Evolutionary conservation across 305 asterid species (phyloP), one percentile per base, ranked within the genome.

Genomic region (Fraxinus greggii): DNA sequence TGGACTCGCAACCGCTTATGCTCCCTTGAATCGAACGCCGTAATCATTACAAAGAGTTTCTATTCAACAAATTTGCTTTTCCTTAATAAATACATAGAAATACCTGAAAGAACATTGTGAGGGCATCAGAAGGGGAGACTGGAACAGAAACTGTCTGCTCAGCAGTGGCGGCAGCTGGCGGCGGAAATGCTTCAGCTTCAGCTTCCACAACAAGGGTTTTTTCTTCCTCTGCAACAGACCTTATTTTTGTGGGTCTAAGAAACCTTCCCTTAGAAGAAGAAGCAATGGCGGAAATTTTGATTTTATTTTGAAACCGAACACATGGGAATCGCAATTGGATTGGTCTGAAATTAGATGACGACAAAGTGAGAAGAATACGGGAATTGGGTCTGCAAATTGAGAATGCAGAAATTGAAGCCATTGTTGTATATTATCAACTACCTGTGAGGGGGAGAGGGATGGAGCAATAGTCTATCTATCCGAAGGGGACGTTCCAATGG

Each of bases 41-140:
- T 19, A 59, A 59, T 59, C 69, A 19, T 19, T 21, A 40, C 12
- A 7, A 59, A 63, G 2, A 63, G 13, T 63, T 63, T 61, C 72
- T 9, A 12, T 7, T 65, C 15, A 65, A 65, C 32, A 24, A 3
- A 65, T 65, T 65, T 24, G 23, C 59, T 7, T 59, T 31, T 4
- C 72, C 72, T 17, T 63, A 21, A 59, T 19, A 61, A 7, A 61
- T 21, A 10, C 31, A 61, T 21, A 21, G 12, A 63, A 81, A 33
- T 31, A 92, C 98, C 92, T 89, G 97, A 86, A 94, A 93, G 80
- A 92, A 87, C 98, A 94, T 92, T 77, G 94, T 93, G 81, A 94
- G 97, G 61, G 91, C 86, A 83, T 93, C 97, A 56, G 97, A 93
- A 72, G 97, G 93, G 59, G 95, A 93, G 67, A 92, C 96, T 1